A percentile compares a stretch with the other conserved stretches of the same genome.
Conservation (phyloP, 192 early-diverging fungal species). For the Bifiguratus adelaidae region DNA sequence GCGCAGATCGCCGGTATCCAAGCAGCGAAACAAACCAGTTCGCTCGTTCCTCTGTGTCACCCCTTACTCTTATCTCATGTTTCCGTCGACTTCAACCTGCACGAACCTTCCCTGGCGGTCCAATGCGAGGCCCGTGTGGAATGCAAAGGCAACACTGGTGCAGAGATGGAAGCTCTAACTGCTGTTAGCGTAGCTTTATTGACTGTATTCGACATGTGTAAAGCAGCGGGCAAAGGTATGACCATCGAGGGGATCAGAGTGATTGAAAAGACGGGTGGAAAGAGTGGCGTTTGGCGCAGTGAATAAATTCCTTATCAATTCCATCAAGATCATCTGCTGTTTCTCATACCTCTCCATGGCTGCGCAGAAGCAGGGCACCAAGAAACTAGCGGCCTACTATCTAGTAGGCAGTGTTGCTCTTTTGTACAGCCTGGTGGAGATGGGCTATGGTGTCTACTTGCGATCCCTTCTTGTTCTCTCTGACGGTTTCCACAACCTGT, state of each 20-base stretch:
- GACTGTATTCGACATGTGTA: conserved; percentile 96
- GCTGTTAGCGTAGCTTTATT: conserved; percentile 71
- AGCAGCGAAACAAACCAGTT: conserved; percentile 77
- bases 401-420: no score
- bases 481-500: no score
- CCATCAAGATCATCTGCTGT: no score
- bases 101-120: conserved; percentile 22
- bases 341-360: no score
- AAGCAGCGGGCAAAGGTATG: conserved; percentile 80
- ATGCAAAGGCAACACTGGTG: conserved; percentile 79
- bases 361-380: no score
- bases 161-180: conserved; percentile 80
- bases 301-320: no score
- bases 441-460: no score
- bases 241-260: conserved; percentile 64
- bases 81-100: conserved; percentile 51
- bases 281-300: conserved; percentile 58
- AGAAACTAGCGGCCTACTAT: no score
- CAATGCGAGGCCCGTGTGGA: conserved; percentile 58
- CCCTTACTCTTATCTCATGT: conserved; percentile 61
- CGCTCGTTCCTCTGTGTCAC: conserved; percentile 85
- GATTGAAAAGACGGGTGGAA: conserved; percentile 76
- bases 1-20: conserved; percentile 86
- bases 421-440: no score
- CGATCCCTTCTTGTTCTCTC: no score